phyloP scores from a whole-genome alignment of 495 filamentous ascomycete genomes.

The Hypomontagnella submonticulosa region DNA sequence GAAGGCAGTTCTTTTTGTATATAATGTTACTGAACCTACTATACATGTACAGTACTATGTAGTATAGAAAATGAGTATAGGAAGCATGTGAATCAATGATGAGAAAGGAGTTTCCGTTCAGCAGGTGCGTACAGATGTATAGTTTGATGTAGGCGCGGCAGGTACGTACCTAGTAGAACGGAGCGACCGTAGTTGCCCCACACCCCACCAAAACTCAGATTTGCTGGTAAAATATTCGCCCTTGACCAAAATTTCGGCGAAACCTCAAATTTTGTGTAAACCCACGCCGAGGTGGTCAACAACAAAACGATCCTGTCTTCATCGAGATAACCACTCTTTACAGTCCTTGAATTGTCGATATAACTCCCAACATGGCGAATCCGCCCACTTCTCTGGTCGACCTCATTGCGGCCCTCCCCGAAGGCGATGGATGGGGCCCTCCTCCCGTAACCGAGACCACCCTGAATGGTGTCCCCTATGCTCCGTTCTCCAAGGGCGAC shows the following conservation, averaged over 20 bases:
- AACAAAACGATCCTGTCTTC: background rate
- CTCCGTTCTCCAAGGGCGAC: conserved; percentile 97
- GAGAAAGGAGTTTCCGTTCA: background rate
- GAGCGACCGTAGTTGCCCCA: too few species aligned
- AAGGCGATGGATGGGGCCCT: conserved; percentile 87
- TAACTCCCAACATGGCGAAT: conserved; percentile 37
- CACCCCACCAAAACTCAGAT: background rate
- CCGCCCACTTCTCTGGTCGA: conserved; percentile 61
- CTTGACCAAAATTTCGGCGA: conserved; percentile 32
- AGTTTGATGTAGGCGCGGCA: background rate
- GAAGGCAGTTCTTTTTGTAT: too few species aligned
- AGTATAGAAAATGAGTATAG: background rate
- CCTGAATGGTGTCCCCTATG: conserved; percentile 93
- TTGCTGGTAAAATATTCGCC: conserved; percentile 33
- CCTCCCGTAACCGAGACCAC: conserved; percentile 81
- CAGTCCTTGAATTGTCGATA: conserved; percentile 4
- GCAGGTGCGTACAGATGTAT: background rate
- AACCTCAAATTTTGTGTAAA: conserved; percentile 1
- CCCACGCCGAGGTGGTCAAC: conserved; percentile 7
- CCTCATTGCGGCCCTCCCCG: conserved; percentile 67
- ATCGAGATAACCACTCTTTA: background rate
- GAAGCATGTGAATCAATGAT: background rate
- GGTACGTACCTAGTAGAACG: conserved; percentile 16
- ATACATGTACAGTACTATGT: background rate
- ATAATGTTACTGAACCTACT: background rate